These are phyloP conservation scores for Gnomoniopsis sp. DNA, from an alignment of 2,329 filamentous ascomycete genomes.

Conservation along the genomic window DNA sequence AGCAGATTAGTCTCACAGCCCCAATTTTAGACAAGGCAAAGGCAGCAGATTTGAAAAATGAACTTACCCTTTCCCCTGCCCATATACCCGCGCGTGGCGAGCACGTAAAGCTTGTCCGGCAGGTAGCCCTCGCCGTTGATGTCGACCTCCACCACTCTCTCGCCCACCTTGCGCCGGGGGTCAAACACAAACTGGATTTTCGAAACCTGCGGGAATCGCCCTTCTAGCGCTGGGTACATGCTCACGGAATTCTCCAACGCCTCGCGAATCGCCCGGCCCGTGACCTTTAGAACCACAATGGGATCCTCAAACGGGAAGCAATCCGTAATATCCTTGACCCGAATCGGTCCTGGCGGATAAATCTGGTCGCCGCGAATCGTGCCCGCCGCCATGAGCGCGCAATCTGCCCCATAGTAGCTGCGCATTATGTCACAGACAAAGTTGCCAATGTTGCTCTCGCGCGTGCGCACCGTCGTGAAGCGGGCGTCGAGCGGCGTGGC, in stretches of 20 bases:
- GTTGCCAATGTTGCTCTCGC: constrained; percentile 83
- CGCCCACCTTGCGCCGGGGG: constrained; percentile 54
- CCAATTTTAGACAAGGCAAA: background rate
- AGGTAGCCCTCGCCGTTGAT: constrained; percentile 63
- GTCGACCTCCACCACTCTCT: constrained; percentile 59
- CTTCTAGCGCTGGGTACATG: constrained; percentile 78
- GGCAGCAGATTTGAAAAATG: background rate
- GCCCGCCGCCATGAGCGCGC: constrained; percentile 77
- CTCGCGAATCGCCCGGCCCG: constrained; percentile 69
- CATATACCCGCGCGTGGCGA: constrained; percentile 88
- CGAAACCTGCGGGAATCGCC: constrained; percentile 69
- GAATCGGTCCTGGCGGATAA: constrained; percentile 75
- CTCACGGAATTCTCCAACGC: constrained; percentile 83
- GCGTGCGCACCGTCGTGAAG: constrained; percentile 74
- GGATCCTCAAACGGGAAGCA: constrained; percentile 94
- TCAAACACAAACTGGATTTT: constrained; percentile 77
- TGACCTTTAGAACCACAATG: constrained; percentile 71
- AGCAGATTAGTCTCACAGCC: background rate
- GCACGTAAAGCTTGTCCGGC: constrained; percentile 60
- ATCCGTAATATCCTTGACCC: constrained; percentile 77
- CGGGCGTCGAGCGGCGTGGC: constrained; percentile 78
- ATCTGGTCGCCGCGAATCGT: constrained; percentile 87
- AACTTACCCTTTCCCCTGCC: constrained; percentile 65
- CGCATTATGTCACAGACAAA: constrained; percentile 92
- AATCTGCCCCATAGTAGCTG: constrained; percentile 76